These are phyloP conservation scores for Yarrowia bubula DNA, from an alignment of 805 yeast genomes.

Conservation along the genomic window DNA sequence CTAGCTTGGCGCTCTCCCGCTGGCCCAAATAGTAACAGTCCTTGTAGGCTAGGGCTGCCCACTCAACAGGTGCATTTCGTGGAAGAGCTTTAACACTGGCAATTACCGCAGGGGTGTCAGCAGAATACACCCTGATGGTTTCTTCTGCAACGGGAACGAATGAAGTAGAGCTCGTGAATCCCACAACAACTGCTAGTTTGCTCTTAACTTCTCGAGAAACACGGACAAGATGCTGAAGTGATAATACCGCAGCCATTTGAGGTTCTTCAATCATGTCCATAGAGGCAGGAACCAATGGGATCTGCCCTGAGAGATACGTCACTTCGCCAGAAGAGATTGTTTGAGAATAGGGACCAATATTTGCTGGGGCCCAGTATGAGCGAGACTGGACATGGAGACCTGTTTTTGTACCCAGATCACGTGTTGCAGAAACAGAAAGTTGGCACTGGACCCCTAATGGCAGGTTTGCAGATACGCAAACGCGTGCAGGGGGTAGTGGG, in stretches of 20 bases:
- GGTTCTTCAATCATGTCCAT: conserved; percentile 51
- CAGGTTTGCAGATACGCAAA: conserved; percentile 67
- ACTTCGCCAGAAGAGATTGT: conserved; percentile 54
- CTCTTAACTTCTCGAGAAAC: background rate
- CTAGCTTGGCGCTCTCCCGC: background rate
- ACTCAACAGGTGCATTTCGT: conserved; percentile 1
- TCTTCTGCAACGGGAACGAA: background rate
- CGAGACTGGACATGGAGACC: conserved; percentile 91
- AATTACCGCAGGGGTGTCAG: background rate
- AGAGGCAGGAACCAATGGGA: conserved; percentile 71
- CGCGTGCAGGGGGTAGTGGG: conserved; percentile 82
- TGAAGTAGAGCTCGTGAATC: background rate
- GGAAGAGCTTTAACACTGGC: conserved; percentile 6
- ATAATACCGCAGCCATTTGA: background rate
- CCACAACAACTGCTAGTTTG: background rate
- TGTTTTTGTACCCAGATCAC: conserved; percentile 41
- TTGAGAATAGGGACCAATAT: conserved; percentile 97
- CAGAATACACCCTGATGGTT: background rate
- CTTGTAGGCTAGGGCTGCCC: conserved; percentile 16
- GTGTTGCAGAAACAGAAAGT: conserved; percentile 55
- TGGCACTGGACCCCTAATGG: conserved; percentile 46
- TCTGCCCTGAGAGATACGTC: conserved; percentile 83
- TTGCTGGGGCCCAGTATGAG: conserved; percentile 98
- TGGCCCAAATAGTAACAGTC: background rate
- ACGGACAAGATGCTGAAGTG: conserved; percentile 6